phyloP scores from a whole-genome alignment of 2,329 filamentous ascomycete species.

The Ilyonectria robusta region DNA sequence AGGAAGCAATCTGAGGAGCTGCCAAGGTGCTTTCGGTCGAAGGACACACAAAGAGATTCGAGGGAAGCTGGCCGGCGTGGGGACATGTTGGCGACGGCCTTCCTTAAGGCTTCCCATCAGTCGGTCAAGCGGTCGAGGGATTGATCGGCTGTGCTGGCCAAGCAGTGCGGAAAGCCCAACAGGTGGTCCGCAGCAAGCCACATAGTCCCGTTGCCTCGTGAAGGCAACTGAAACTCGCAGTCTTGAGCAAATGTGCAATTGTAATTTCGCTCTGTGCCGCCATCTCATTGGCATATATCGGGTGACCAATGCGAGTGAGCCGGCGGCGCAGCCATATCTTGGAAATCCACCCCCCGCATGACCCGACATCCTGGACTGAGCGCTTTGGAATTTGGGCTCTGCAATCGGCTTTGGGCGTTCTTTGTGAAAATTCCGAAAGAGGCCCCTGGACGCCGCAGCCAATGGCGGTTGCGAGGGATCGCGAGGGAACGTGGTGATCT shows the following conservation, averaged over 20 bases:
- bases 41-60: not conserved
- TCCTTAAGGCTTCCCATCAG: not conserved
- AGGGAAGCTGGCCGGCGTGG: not conserved
- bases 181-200: not conserved
- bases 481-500: constrained; percentile 2
- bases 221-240: constrained; percentile 21
- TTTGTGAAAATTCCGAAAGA: constrained; percentile 16
- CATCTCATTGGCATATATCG: constrained; percentile 20
- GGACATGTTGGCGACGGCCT: not conserved
- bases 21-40: not conserved
- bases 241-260: constrained; percentile 19
- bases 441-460: not conserved
- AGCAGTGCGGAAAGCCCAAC: not conserved
- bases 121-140: not conserved
- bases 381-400: constrained; percentile 13
- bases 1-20: not conserved
- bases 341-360: constrained; percentile 5
- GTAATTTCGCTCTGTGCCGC: constrained; percentile 18
- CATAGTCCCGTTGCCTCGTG: constrained; percentile 10
- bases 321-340: constrained; percentile 11
- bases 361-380: constrained; percentile 6
- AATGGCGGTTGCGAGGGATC: constrained; percentile 2
- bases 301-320: constrained; percentile 19
- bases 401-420: not conserved
- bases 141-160: not conserved